Evolutionary conservation across 176 grass and related monocot species (phyloP), one percentile per base, ranked within the genome.

Genomic region (Eleusine indica): DNA sequence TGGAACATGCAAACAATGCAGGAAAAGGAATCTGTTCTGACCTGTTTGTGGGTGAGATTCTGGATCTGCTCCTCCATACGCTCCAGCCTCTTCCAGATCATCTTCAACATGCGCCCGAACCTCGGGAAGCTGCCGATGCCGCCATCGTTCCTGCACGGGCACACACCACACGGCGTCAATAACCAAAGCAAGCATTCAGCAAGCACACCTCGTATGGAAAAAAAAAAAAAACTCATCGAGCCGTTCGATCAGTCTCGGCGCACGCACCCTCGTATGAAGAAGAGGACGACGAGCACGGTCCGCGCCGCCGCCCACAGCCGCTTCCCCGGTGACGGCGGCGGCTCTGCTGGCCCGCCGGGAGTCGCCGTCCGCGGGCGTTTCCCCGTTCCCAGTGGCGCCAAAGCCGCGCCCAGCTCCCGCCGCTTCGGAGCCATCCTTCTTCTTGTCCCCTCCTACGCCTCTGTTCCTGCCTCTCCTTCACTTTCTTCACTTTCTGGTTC

Each of bases 281-380:
- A 70, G 38, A 70, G 67, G 67, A 70, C 38, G 18, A 70, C 67
- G 67, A 70, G 67, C 37, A 43, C 67, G 67, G 40, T 42, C 68
- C 38, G 30, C 66, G 37, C 8, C 18, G 17, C n/a, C 43, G 19
- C 43, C 70, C 70, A 43, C 43, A 12, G 43, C 42, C 70, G 70
- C 70, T 72, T 72, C 70, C 15, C 70, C 12, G 10, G 70, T 0
- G 70, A 21, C 21, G 42, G 69, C 70, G n/a, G n/a, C 67, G 19
- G 18, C 67, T 35, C 37, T 37, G 17, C 9, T 18, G 37, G 46
- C 46, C 11, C 46, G 7, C 11, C 18, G 32, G 32, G 32, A 35
- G 32, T 35, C 67, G 38, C 19, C 67, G 2, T 8, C 42, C 70
- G 25, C 70, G 43, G 1, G n/a, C 68, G 43, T 19, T 41, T 43